Evolutionary conservation across 164 flowering plant genomes (phyloP).

Genomic region (Tetrastigma voinierianum): DNA sequence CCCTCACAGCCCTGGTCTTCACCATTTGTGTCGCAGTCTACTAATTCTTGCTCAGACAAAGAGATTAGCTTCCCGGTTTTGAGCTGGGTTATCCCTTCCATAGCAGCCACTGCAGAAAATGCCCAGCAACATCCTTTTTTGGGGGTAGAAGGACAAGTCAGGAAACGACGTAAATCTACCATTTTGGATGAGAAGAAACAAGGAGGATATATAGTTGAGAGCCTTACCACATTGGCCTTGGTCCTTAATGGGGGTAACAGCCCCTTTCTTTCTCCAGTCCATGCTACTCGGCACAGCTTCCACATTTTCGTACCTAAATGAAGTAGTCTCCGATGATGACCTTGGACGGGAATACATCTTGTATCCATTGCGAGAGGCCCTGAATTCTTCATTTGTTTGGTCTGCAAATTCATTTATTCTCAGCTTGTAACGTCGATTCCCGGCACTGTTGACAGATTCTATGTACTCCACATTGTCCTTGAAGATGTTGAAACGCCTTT

Average conservation of each 20-base stretch:
- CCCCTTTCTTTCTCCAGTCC: conserved; percentile 12
- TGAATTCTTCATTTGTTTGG: conserved; percentile 12
- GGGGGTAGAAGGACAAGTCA: no score
- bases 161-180: no score
- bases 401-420: conserved; percentile 15
- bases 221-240: conserved; percentile 7
- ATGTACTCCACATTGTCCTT: no score
- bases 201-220: no score
- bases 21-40: conserved; percentile 13
- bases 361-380: conserved; percentile 9
- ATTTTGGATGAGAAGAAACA: no score
- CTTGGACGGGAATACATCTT: background rate
- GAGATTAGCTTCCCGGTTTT: conserved; percentile 15
- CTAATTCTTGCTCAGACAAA: conserved; percentile 23
- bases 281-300: background rate
- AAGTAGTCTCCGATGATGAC: background rate
- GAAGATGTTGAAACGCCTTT: no score
- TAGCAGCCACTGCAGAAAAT: conserved; percentile 24
- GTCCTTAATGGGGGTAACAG: conserved; percentile 4
- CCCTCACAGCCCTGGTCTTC: conserved; percentile 21
- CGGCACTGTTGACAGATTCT: no score
- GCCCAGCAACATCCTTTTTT: conserved; percentile 28
- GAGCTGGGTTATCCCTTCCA: conserved; percentile 24
- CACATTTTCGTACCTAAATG: conserved; percentile 12
- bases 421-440: background rate